Evolutionary conservation across 805 yeast species (phyloP).

Genomic region (Yarrowia porcina): DNA sequence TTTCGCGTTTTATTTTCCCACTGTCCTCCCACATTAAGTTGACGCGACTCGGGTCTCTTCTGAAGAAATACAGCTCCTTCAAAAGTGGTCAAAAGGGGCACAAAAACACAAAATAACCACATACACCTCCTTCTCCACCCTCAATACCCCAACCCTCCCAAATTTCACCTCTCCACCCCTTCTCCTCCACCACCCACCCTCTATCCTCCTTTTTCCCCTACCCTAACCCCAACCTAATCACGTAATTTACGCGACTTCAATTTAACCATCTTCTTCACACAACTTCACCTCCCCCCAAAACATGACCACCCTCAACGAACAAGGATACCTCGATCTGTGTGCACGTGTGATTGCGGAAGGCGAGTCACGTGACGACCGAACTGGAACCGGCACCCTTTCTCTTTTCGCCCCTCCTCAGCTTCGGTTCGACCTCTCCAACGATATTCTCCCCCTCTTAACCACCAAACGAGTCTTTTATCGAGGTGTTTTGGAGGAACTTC

Average conservation of each 20-base stretch:
- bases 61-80: too few relatives aligned
- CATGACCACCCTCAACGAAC: constrained; percentile 46
- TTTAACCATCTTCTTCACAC: background rate
- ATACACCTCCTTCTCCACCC: background rate
- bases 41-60: background rate
- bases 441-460: constrained; percentile 80
- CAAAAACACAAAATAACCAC: background rate
- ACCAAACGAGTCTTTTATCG: constrained; percentile 89
- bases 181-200: too few relatives aligned
- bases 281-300: background rate
- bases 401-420: constrained; percentile 95
- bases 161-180: background rate
- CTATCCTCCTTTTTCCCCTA: background rate
- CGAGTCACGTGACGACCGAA: constrained; percentile 89
- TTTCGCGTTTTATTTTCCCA: too few relatives aligned
- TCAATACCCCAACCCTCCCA: background rate
- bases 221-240: background rate
- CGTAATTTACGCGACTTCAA: constrained; percentile 11
- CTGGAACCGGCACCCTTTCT: constrained; percentile 94
- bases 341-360: constrained; percentile 73
- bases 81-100: too few relatives aligned
- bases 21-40: too few relatives aligned
- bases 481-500: constrained; percentile 82
- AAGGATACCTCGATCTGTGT: constrained; percentile 82
- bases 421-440: constrained; percentile 70